A percentile compares a stretch with the other conserved stretches of the same genome.
Evolutionary conservation across 2,329 filamentous ascomycete species (phyloP).

Genomic region (Aspergillus jensenii): DNA sequence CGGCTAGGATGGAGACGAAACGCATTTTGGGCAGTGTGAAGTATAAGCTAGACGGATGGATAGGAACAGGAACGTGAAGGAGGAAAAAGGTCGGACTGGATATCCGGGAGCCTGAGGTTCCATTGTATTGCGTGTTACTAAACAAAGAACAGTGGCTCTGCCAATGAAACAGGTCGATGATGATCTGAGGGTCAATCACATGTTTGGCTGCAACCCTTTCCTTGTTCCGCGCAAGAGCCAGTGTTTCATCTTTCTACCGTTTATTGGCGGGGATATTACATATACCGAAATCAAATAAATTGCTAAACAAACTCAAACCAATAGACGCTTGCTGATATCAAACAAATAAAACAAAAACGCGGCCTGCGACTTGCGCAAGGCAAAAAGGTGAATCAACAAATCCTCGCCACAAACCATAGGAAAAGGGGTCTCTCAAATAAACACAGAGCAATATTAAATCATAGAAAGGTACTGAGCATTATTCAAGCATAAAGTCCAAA

Average conservation of each 20-base stretch:
- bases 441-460: constrained; percentile 11
- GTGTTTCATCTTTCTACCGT: background rate
- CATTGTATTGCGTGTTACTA: too few species aligned
- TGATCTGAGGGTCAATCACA: background rate
- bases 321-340: constrained; percentile 26
- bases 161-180: too few species aligned
- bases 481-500: constrained; percentile 17
- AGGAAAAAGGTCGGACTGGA: background rate
- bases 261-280: background rate
- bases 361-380: constrained; percentile 21
- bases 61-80: background rate
- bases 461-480: constrained; percentile 13
- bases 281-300: constrained; percentile 15
- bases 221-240: too few species aligned
- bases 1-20: background rate
- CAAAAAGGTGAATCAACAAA: constrained; percentile 19
- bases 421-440: constrained; percentile 18
- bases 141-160: too few species aligned
- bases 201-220: background rate
- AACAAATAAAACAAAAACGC: constrained; percentile 18
- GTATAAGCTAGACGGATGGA: background rate
- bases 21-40: background rate
- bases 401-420: constrained; percentile 21
- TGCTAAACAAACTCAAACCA: constrained; percentile 13
- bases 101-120: too few species aligned